Evolutionary conservation across 768 basidiomycete species (phyloP).

Genomic region (Tephrocybe sp.): DNA sequence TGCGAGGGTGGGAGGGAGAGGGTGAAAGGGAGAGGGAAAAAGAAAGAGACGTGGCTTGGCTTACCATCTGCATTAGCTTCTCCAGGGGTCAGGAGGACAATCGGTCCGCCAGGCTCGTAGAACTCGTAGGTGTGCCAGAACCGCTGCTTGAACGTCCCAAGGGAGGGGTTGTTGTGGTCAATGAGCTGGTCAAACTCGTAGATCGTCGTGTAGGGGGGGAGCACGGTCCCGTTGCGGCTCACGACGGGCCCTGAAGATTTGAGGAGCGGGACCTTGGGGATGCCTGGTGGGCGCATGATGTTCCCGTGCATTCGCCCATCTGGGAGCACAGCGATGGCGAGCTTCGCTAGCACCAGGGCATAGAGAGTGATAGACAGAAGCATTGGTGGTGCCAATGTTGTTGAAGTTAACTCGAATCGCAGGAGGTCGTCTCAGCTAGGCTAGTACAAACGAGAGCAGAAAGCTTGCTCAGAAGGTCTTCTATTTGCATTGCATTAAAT

Average conservation of each 20-base stretch:
- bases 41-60: too few species aligned
- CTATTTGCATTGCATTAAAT: too few species aligned
- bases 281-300: slow-evolving; percentile 32
- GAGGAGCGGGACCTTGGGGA: slow-evolving; percentile 31
- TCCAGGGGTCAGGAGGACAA: slow-evolving; percentile 66
- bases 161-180: slow-evolving; percentile 50
- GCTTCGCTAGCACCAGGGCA: slow-evolving; percentile 18
- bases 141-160: slow-evolving; percentile 74
- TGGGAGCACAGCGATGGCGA: slow-evolving; percentile 22
- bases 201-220: slow-evolving; percentile 43
- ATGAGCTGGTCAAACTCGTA: slow-evolving; percentile 62
- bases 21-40: too few species aligned
- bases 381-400: not conserved
- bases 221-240: slow-evolving; percentile 41
- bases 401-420: too few species aligned
- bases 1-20: not conserved
- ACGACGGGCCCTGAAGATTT: slow-evolving; percentile 30
- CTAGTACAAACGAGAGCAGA: not conserved
- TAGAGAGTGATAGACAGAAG: not conserved
- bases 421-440: not conserved
- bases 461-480: too few species aligned
- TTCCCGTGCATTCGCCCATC: slow-evolving; percentile 44
- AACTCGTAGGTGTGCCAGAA: slow-evolving; percentile 71
- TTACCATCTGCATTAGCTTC: slow-evolving; percentile 56
- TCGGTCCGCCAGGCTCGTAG: slow-evolving; percentile 60